Percentiles rank a stretch among this genome's conserved stretches.
These are phyloP conservation scores for Kodamaea ohmeri DNA, from an alignment of 1,139 yeast genomes.

Conservation along the genomic window DNA sequence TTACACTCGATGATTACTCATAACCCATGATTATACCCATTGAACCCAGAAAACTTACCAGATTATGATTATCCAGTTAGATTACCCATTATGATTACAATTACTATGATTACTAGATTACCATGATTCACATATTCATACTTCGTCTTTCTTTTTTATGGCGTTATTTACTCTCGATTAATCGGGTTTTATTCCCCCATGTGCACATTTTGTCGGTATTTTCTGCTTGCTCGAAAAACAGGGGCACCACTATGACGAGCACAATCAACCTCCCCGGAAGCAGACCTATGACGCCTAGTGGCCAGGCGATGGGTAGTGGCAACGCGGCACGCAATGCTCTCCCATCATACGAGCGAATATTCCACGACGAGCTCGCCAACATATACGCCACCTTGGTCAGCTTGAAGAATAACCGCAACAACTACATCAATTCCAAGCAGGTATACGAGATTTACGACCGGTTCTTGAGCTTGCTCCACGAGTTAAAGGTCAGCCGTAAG, in stretches of 20 bases:
- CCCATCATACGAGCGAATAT: slow-evolving; percentile 45
- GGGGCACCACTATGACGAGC: slow-evolving; percentile 8
- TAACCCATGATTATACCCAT: too few species aligned
- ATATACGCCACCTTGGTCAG: slow-evolving; percentile 51
- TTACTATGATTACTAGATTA: too few species aligned
- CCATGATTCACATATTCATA: too few species aligned
- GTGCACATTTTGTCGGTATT: too few species aligned
- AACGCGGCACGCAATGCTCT: slow-evolving; percentile 10
- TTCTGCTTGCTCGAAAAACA: slow-evolving; percentile 2
- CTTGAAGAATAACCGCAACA: slow-evolving; percentile 64
- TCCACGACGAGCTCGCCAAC: slow-evolving; percentile 45
- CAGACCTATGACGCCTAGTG: slow-evolving; percentile 10
- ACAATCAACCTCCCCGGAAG: slow-evolving; percentile 5
- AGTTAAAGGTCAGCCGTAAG: slow-evolving; percentile 47
- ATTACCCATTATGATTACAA: too few species aligned
- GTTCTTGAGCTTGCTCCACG: slow-evolving; percentile 50
- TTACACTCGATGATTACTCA: too few species aligned
- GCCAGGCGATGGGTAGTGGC: not conserved
- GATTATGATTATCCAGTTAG: too few species aligned
- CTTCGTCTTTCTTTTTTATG: too few species aligned
- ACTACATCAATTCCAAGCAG: slow-evolving; percentile 63
- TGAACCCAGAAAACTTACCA: too few species aligned
- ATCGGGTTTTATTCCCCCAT: too few species aligned
- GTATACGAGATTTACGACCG: slow-evolving; percentile 54
- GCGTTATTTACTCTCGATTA: too few species aligned